Base-by-base conservation (phyloP, 306 rosid genomes). In the Carpinus fangiana region DNA sequence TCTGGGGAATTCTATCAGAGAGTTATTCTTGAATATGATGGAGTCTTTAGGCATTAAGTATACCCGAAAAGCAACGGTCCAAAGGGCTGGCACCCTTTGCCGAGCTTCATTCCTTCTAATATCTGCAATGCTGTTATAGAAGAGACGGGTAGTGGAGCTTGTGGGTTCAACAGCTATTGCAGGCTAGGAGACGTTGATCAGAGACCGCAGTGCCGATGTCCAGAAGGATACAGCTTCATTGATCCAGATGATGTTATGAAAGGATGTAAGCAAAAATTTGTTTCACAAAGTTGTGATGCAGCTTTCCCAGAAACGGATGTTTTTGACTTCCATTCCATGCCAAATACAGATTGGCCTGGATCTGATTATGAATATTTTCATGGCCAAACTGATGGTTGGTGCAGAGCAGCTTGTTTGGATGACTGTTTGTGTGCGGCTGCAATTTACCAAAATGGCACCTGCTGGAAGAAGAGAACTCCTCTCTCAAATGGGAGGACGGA, bases 1-100 rank as follows among this genome's bases (percentile, higher is more conserved):
- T 70, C 9, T 0, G 12, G 31, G 10, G 46, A 28, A n/a, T 66
- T 74, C 77, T 88, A 87, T 79, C 87, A 87, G 41, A 82, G 90
- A 81, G 96, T 89, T 1, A 77, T 88, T 59, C 83, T 91, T 47
- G 98, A 93, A 43, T 41, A 64, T 67, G 72, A 77, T 77, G 98
- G 96, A 67, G 84, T 89, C 82, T 82, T 90, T 53, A 83, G 93
- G 14, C 87, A 80, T 21, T 90, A 85, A 64, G 57, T 70, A 43
- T 78, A 86, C 68, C 93, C 86, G n/a, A 90, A 41, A 41, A 4
- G 16, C 51, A 3, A 59, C 23, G 0, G 23, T 31, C 2, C 65
- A 23, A 23, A 23, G 11, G 31, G 34, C 11, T 71, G 70, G 61
- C 26, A 31, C 55, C 17, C 1, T 31, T 34, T 7, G 18, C 51